phyloP scores from a whole-genome alignment of 1,284 basidiomycete genomes.

The Sanghuangporus baumii region DNA sequence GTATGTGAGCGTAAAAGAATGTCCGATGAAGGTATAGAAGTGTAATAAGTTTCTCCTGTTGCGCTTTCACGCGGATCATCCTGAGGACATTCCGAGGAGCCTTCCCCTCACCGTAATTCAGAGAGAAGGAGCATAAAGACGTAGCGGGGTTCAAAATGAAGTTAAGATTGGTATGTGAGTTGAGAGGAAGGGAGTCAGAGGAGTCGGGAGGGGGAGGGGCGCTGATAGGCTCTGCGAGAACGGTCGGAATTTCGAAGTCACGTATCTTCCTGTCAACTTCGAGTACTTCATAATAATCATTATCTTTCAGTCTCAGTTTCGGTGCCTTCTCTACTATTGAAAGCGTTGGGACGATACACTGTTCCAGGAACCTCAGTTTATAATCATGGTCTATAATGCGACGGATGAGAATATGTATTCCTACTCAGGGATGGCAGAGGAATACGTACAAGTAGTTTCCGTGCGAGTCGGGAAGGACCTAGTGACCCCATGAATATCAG shows the following conservation, averaged over 20 bases:
- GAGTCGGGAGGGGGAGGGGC: background rate
- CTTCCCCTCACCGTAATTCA: background rate
- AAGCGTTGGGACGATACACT: background rate
- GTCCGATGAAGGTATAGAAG: constrained; percentile 2
- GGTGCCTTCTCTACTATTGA: background rate
- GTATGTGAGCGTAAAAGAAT: background rate
- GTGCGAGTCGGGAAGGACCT: background rate
- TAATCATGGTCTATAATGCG: background rate
- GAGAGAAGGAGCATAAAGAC: background rate
- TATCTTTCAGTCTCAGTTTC: background rate
- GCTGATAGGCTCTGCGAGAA: background rate
- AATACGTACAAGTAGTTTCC: background rate
- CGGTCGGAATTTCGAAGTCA: background rate
- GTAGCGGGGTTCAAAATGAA: background rate
- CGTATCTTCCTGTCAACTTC: constrained; percentile 2
- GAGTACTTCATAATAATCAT: constrained; percentile 4
- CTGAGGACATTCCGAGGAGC: background rate
- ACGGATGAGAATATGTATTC: background rate
- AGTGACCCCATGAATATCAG: background rate
- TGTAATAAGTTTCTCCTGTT: constrained; percentile 3
- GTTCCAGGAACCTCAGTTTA: constrained; percentile 6
- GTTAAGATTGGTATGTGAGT: background rate
- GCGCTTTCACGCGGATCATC: background rate
- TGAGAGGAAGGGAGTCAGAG: background rate
- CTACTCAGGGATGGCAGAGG: background rate